Conservation (phyloP, 169 alveolate species). For the Plasmodium vivax region DNA sequence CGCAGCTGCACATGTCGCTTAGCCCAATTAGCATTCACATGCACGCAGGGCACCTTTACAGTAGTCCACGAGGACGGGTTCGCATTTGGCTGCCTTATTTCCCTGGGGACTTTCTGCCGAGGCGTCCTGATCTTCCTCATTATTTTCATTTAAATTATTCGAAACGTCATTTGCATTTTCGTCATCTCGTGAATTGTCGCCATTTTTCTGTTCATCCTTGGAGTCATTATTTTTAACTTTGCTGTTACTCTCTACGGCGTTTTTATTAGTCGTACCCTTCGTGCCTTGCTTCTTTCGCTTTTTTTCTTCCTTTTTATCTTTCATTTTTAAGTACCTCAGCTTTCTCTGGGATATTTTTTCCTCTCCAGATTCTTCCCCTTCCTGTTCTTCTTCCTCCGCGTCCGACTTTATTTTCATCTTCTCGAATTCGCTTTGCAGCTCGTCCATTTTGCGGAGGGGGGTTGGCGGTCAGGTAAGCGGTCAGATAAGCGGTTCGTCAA, state of each 20-base stretch:
- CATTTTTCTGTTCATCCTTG: constrained; percentile 1
- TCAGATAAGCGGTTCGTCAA: too few relatives aligned
- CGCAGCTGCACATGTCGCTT: neutral
- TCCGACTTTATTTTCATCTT: constrained; percentile 1
- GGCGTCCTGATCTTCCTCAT: neutral
- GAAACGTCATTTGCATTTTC: constrained; percentile 1
- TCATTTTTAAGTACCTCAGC: constrained; percentile 56
- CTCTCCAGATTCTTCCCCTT: neutral
- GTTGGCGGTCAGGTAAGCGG: neutral
- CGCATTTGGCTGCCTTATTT: constrained; percentile 11
- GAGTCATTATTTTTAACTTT: neutral
- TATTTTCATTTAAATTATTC: constrained; percentile 11
- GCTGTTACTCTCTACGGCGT: neutral
- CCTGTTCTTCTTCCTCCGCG: constrained; percentile 27
- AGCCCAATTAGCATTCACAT: neutral
- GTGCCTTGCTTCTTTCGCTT: constrained; percentile 24
- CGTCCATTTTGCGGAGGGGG: neutral
- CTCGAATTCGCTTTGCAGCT: neutral
- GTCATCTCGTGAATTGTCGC: neutral
- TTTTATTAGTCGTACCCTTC: constrained; percentile 16
- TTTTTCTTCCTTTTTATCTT: constrained; percentile 67
- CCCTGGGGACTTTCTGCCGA: neutral
- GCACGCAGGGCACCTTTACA: constrained; percentile 37
- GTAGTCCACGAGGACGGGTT: constrained; percentile 65
- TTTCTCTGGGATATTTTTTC: constrained; percentile 55